Conservation (phyloP, 2,329 filamentous ascomycete species). For the Botrytis paeoniae region DNA sequence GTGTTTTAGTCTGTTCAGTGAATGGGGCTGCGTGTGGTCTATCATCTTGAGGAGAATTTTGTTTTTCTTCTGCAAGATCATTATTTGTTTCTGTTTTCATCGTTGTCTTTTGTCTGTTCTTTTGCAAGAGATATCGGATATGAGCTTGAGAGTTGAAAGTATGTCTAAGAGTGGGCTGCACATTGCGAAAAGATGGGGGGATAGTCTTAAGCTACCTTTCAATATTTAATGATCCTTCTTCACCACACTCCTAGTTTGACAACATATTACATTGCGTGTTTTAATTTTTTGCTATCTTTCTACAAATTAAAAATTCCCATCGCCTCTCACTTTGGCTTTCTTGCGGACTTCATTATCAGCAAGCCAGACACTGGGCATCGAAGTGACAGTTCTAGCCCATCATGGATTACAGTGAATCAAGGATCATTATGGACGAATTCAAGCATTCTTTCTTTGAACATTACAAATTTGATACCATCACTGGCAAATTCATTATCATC, state of each 20-base stretch:
- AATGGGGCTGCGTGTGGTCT: neutral
- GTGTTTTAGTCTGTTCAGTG: neutral
- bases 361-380: neutral
- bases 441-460: neutral
- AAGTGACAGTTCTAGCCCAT: neutral
- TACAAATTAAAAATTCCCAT: neutral
- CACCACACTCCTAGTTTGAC: accelerated
- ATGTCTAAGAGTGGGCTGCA: neutral
- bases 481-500: too few relatives aligned
- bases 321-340: neutral
- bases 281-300: accelerated
- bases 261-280: neutral
- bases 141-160: neutral
- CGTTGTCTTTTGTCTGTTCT: neutral
- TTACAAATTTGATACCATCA: neutral
- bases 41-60: neutral
- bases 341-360: neutral
- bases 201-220: neutral
- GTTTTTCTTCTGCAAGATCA: neutral
- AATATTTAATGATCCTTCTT: neutral
- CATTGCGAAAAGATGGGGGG: accelerated
- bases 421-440: neutral
- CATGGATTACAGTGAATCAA: neutral
- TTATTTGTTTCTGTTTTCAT: neutral
- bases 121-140: neutral